Conservation (phyloP, 1,284 basidiomycete genomes). For the Apiotrichum domesticum region DNA sequence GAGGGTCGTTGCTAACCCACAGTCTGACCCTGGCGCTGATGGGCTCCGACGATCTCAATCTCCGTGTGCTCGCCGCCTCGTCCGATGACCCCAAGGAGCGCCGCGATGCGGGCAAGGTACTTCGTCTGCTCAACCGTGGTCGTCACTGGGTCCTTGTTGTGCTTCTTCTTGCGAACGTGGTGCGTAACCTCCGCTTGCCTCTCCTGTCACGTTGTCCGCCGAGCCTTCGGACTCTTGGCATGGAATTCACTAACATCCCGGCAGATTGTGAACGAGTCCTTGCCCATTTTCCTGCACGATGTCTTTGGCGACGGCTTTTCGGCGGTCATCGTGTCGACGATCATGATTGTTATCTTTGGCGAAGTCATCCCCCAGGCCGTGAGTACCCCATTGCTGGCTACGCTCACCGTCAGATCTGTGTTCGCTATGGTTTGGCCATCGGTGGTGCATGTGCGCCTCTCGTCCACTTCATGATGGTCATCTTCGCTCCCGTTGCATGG, state of each 20-base stretch:
- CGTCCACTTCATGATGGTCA: conserved; percentile 63
- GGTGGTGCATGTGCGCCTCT: conserved; percentile 84
- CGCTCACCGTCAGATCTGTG: conserved; percentile 61
- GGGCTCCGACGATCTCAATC: conserved; percentile 89
- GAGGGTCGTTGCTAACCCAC: neutral
- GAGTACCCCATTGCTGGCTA: conserved; percentile 7
- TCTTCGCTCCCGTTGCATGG: conserved; percentile 74
- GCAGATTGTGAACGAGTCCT: conserved; percentile 77
- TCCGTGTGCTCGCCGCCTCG: conserved; percentile 74
- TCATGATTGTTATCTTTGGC: conserved; percentile 63
- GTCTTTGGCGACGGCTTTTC: conserved; percentile 76
- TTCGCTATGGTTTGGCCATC: conserved; percentile 82
- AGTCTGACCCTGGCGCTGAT: conserved; percentile 81
- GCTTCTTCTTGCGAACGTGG: conserved; percentile 75
- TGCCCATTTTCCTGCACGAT: conserved; percentile 83
- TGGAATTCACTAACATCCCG: neutral
- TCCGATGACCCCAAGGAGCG: conserved; percentile 66
- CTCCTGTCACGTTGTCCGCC: too few species aligned
- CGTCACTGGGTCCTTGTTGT: conserved; percentile 94
- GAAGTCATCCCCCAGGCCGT: conserved; percentile 77
- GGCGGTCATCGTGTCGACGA: conserved; percentile 75
- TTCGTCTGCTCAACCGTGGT: conserved; percentile 69
- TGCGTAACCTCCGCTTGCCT: conserved; percentile 47
- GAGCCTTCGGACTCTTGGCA: neutral
- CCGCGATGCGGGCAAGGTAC: conserved; percentile 65